Percentiles rank a stretch among this genome's conserved stretches.
These are phyloP conservation scores for Sporothrix luriei DNA, from an alignment of 2,329 filamentous ascomycete genomes.

Conservation along the genomic window DNA sequence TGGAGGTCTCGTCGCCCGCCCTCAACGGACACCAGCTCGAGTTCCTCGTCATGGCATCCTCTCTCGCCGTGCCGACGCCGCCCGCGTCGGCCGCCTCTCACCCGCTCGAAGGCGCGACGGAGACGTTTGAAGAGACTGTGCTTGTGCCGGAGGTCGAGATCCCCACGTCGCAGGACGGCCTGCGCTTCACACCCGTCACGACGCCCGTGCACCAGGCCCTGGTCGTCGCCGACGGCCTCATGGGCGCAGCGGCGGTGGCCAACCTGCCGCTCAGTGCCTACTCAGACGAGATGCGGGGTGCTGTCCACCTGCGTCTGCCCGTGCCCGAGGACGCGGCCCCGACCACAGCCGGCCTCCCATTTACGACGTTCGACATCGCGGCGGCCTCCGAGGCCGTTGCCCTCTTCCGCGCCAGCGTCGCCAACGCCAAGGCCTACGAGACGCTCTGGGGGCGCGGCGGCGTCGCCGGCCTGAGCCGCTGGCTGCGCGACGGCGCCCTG, in stretches of 20 bases:
- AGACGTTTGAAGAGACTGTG: slow-evolving; percentile 63
- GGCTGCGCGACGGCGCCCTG: slow-evolving; percentile 60
- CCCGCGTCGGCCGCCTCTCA: slow-evolving; percentile 38
- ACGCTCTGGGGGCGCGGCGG: slow-evolving; percentile 73
- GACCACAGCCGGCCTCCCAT: slow-evolving; percentile 45
- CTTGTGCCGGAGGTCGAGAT: slow-evolving; percentile 78
- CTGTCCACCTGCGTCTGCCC: slow-evolving; percentile 53
- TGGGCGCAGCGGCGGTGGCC: slow-evolving; percentile 62
- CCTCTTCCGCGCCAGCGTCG: slow-evolving; percentile 68
- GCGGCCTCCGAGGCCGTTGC: slow-evolving; percentile 64
- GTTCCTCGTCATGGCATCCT: slow-evolving; percentile 57
- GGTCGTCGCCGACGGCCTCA: slow-evolving; percentile 71
- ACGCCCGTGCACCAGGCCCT: slow-evolving; percentile 85
- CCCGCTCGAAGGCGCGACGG: slow-evolving; percentile 44
- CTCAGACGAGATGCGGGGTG: slow-evolving; percentile 53
- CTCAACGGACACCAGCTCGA: slow-evolving; percentile 66
- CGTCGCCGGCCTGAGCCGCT: slow-evolving; percentile 64
- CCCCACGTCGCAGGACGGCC: slow-evolving; percentile 56
- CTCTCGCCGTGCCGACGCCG: slow-evolving; percentile 50
- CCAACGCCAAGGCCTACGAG: slow-evolving; percentile 72
- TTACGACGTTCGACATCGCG: slow-evolving; percentile 64
- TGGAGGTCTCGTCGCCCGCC: slow-evolving; percentile 64
- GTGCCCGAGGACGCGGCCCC: slow-evolving; percentile 45
- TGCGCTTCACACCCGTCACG: slow-evolving; percentile 64
- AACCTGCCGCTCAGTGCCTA: slow-evolving; percentile 48